phyloP scores from a whole-genome alignment of 495 filamentous ascomycete species.

The Penicillium flavigenum region DNA sequence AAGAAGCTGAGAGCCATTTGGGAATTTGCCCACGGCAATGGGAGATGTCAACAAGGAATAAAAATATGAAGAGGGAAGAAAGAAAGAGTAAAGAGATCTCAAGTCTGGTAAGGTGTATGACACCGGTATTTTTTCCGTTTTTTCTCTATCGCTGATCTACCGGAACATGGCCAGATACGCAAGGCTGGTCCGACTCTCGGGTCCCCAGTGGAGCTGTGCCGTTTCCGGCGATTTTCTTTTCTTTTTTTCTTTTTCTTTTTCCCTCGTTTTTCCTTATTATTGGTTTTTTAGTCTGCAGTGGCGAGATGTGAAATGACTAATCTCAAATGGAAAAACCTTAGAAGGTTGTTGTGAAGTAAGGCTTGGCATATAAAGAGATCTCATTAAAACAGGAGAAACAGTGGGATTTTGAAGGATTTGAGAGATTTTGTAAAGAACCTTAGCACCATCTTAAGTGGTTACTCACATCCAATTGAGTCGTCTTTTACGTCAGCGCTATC shows the following conservation, averaged over 20 bases:
- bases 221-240: constrained; percentile 22
- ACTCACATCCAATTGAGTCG: not conserved
- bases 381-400: not conserved
- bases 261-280: not conserved
- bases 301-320: constrained; percentile 1
- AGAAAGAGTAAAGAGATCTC: constrained; percentile 16
- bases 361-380: not conserved
- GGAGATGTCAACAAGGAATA: not conserved
- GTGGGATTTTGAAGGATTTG: not conserved
- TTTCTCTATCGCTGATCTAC: constrained; percentile 30
- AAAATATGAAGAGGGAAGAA: constrained; percentile 5
- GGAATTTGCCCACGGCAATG: constrained; percentile 21
- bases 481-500: constrained; percentile 11
- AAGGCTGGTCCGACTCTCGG: constrained; percentile 32
- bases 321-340: not conserved
- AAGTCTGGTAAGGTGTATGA: constrained; percentile 9
- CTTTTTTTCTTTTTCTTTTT: not conserved
- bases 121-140: constrained; percentile 17
- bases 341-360: not conserved
- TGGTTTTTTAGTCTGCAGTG: not conserved
- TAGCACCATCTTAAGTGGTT: not conserved
- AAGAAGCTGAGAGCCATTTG: constrained; percentile 55
- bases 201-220: constrained; percentile 32
- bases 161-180: constrained; percentile 29
- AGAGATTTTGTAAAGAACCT: not conserved